Conservation (phyloP, 331 rosid genomes). For the Quercus tomentella region DNA sequence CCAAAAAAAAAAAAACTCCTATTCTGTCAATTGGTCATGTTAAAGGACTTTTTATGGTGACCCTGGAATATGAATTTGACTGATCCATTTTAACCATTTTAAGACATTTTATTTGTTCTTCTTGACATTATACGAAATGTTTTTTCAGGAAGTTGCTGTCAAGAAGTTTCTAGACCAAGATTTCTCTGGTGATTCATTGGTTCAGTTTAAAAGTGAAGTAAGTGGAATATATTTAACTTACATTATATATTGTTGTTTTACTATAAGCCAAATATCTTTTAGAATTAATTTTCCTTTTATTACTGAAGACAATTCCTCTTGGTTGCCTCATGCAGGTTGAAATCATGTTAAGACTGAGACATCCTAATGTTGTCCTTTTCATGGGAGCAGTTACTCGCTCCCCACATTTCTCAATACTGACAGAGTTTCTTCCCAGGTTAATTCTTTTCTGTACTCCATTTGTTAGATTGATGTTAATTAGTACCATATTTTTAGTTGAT, state of each 20-base stretch:
- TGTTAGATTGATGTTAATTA: neutral
- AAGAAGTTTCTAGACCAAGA: slow-evolving; percentile 97
- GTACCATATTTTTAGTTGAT: neutral
- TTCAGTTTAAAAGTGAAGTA: slow-evolving; percentile 94
- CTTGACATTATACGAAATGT: slow-evolving; percentile 18
- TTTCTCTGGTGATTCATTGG: slow-evolving; percentile 89
- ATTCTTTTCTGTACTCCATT: slow-evolving; percentile 15
- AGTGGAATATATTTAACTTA: slow-evolving; percentile 31
- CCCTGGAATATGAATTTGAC: neutral
- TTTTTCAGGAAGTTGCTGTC: slow-evolving; percentile 95
- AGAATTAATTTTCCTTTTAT: neutral
- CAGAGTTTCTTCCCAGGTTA: slow-evolving; percentile 94
- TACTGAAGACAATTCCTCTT: slow-evolving; percentile 1
- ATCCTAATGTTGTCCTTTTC: slow-evolving; percentile 98
- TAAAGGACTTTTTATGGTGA: slow-evolving; percentile 1
- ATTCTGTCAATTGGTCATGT: slow-evolving; percentile 12
- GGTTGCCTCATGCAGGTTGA: slow-evolving; percentile 62
- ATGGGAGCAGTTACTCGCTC: slow-evolving; percentile 98
- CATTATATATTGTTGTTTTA: neutral
- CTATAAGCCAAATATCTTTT: neutral
- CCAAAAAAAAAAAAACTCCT: neutral
- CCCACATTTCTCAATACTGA: slow-evolving; percentile 95
- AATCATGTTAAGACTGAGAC: slow-evolving; percentile 95
- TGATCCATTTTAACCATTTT: neutral
- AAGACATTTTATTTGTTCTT: slow-evolving; percentile 17